Evolutionary conservation across 768 basidiomycete genomes (phyloP).

Genomic region (Xerocomellus amylosporus): DNA sequence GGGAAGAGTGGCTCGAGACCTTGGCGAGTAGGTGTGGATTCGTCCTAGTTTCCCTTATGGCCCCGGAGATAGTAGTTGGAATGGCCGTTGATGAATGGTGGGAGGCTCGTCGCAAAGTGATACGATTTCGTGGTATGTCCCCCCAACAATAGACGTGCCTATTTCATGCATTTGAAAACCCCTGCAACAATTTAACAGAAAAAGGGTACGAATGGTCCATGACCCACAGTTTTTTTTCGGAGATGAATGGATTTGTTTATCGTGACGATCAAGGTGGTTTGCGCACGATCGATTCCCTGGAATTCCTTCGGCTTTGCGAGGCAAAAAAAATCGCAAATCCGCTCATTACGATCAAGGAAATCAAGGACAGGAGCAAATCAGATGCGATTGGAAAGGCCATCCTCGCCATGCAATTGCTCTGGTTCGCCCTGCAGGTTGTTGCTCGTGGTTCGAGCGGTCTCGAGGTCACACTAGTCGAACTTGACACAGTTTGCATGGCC

Average conservation of each 20-base stretch:
- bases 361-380: not conserved
- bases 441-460: not conserved
- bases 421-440: not conserved
- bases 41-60: not conserved
- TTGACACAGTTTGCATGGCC: not conserved
- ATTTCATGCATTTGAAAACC: not conserved
- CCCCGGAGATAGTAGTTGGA: not conserved
- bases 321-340: not conserved
- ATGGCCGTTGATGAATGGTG: not conserved
- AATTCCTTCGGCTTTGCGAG: not conserved
- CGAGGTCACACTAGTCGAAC: slow-evolving; percentile 1
- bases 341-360: not conserved
- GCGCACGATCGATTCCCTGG: not conserved
- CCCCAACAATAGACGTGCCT: not conserved
- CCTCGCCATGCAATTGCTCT: not conserved
- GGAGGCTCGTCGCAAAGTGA: not conserved
- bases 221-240: not conserved
- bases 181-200: not conserved
- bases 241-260: slow-evolving; percentile 1
- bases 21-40: no score
- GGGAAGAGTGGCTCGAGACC: no score
- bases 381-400: not conserved
- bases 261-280: not conserved
- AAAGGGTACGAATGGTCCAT: not conserved
- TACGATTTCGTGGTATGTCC: not conserved